A percentile compares a stretch with the other conserved stretches of the same genome.
phyloP scores from a whole-genome alignment of 1,139 yeast species.

The Pichia sp. region DNA sequence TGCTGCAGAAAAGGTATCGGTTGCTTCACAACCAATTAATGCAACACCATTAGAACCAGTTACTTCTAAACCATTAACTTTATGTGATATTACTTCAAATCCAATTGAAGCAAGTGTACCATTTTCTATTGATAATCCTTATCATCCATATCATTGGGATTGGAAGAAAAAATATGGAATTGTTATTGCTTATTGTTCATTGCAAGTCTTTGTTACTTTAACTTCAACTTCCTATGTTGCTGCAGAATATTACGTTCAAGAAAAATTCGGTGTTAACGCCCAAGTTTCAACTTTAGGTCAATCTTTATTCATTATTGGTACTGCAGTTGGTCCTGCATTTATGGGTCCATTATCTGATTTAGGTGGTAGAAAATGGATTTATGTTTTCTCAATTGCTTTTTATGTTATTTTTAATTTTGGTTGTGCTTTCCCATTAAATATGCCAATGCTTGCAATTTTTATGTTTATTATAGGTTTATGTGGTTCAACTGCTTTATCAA shows the following conservation, averaged over 20 bases:
- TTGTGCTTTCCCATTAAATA: conserved; percentile 47
- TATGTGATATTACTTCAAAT: conserved; percentile 22
- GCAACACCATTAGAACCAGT: conserved; percentile 8
- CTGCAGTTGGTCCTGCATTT: conserved; percentile 60
- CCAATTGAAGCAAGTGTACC: conserved; percentile 27
- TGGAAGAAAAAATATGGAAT: conserved; percentile 22
- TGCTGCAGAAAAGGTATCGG: conserved; percentile 11
- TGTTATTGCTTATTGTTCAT: conserved; percentile 22
- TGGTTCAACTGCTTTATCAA: conserved; percentile 32
- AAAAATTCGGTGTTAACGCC: conserved; percentile 20
- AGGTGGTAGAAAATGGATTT: conserved; percentile 70
- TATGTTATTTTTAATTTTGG: conserved; percentile 51
- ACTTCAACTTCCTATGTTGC: conserved; percentile 30
- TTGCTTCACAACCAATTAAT: neutral
- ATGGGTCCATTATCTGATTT: conserved; percentile 63
- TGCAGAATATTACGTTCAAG: conserved; percentile 25
- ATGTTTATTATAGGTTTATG: conserved; percentile 30
- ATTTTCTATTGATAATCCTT: conserved; percentile 24
- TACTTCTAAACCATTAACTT: conserved; percentile 20
- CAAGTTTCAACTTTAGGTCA: conserved; percentile 31
- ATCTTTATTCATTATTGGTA: conserved; percentile 30
- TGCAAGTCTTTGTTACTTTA: conserved; percentile 28
- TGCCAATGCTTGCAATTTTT: conserved; percentile 31
- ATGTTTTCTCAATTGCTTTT: conserved; percentile 44
- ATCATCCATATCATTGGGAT: conserved; percentile 30